These are phyloP conservation scores for Bauhinia variegata DNA, from an alignment of 306 rosid species.

Conservation along the genomic window DNA sequence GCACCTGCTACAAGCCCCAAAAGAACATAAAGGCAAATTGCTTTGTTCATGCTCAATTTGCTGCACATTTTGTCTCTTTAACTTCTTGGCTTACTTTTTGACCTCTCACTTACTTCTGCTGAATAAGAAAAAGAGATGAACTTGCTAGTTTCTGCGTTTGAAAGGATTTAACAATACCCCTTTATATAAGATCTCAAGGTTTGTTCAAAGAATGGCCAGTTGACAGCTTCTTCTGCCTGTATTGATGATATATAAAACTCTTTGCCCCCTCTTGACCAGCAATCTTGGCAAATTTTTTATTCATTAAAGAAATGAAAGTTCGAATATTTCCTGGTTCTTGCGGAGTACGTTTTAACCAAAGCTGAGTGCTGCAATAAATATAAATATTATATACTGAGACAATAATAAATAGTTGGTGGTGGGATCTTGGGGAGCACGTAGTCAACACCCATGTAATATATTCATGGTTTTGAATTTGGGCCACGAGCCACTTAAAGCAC, in stretches of 20 bases:
- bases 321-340: too few relatives aligned
- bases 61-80: neutral
- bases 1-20: slow-evolving; percentile 35
- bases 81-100: neutral
- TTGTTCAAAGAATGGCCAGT: slow-evolving; percentile 9
- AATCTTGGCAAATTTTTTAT: neutral
- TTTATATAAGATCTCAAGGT: slow-evolving; percentile 19
- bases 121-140: too few relatives aligned
- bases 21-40: slow-evolving; percentile 30
- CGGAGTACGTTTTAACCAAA: too few relatives aligned
- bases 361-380: too few relatives aligned
- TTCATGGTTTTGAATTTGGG: too few relatives aligned
- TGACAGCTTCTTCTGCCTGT: too few relatives aligned
- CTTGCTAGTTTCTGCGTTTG: slow-evolving; percentile 13
- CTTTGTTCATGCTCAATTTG: slow-evolving; percentile 16
- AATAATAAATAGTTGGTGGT: neutral
- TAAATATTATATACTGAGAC: too few relatives aligned
- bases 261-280: too few relatives aligned
- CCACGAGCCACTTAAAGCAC: too few relatives aligned
- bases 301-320: neutral
- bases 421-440: neutral
- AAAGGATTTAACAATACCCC: neutral
- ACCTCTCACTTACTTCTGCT: neutral
- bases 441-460: slow-evolving; percentile 33
- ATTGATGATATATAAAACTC: neutral